Conservation (phyloP, 2,329 filamentous ascomycete genomes). For the Arachnomyces sp. region DNA sequence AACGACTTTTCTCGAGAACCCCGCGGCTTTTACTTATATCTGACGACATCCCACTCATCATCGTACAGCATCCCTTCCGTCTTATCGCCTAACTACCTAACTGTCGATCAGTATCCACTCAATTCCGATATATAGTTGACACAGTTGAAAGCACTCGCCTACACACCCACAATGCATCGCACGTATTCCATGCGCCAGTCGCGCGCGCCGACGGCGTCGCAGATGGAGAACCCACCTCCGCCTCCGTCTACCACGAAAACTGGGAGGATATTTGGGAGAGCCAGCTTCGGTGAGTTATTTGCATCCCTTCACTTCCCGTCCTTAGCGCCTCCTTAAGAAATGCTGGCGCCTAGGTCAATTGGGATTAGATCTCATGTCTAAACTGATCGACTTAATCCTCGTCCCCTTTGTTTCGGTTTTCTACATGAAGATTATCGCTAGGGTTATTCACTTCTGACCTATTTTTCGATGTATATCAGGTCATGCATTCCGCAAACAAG, state of each 20-base stretch:
- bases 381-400: neutral
- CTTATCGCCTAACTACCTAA: no score
- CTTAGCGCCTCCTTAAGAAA: no score
- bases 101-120: neutral
- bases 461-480: constrained; percentile 38
- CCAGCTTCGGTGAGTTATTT: constrained; percentile 66
- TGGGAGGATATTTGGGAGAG: constrained; percentile 78
- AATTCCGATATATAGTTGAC: neutral
- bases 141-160: neutral
- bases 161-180: constrained; percentile 67
- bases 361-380: no score
- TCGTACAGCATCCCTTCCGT: neutral
- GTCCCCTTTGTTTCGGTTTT: neutral
- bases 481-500: constrained; percentile 52
- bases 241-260: constrained; percentile 87
- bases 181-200: constrained; percentile 98
- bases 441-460: constrained; percentile 5
- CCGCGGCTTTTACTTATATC: no score
- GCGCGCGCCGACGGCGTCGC: constrained; percentile 88
- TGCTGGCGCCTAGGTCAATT: no score
- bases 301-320: neutral
- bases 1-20: no score
- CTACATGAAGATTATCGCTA: constrained; percentile 2
- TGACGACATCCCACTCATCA: no score
- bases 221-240: constrained; percentile 85